phyloP scores from a whole-genome alignment of 305 asterid species.

The Withania somnifera region DNA sequence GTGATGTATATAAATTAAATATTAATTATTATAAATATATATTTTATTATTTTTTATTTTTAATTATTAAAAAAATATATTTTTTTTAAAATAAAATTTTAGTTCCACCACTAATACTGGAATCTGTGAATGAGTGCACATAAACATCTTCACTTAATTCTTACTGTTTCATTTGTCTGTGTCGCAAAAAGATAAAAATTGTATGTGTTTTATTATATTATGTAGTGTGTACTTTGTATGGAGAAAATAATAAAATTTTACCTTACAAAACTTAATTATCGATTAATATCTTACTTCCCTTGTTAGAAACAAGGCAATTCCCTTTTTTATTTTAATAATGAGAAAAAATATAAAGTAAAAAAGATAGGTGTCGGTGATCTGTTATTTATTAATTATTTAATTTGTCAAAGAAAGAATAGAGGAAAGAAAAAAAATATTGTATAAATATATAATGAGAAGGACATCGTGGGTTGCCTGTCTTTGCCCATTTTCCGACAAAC shows the following conservation, averaged over 20 bases:
- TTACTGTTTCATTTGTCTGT: neutral
- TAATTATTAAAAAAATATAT: no score
- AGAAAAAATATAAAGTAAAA: neutral
- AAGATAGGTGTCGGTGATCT: conserved; percentile 17
- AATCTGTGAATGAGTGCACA: neutral
- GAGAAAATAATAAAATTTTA: neutral
- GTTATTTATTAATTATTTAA: neutral
- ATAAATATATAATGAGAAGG: neutral
- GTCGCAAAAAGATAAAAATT: neutral
- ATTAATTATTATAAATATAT: no score
- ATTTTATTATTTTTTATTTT: no score
- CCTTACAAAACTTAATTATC: no score
- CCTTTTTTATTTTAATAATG: neutral
- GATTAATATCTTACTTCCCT: no score
- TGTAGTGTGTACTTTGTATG: neutral
- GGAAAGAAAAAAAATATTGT: neutral
- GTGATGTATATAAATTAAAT: no score
- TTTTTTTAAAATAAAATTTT: no score
- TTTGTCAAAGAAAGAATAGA: neutral
- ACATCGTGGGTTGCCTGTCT: neutral
- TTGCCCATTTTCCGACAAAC: neutral
- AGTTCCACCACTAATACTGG: no score
- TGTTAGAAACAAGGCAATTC: neutral
- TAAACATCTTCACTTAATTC: neutral
- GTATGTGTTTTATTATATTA: neutral